Base-by-base conservation (phyloP, 2,329 filamentous ascomycete species). In the Parasarocladium wereldwijsianum region DNA sequence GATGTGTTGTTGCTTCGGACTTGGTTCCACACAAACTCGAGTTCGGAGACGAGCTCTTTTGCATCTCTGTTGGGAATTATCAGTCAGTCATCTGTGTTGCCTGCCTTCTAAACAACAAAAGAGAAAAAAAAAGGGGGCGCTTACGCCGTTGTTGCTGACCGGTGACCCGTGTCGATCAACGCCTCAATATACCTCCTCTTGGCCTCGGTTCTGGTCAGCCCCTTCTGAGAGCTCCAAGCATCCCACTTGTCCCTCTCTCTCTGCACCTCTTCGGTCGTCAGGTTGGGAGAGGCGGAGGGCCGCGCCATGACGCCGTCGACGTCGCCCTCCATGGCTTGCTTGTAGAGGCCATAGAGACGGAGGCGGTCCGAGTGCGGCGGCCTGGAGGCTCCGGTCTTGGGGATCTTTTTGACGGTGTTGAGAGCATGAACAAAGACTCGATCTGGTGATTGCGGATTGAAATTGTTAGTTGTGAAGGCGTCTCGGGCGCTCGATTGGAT, bases 11-110 rank as follows among this genome's bases (percentile, higher is more conserved):
- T 94, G 42, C 78, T 79, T 53, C 90, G 93, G 43, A 98, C 87
- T 52, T 96, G 90, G 43, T 94, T 85, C 90, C 90, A 98, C 22
- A 98, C 87, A 45, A 96, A 98, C 55, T 98, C 90, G n/a, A 98
- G 70, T 53, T 98, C 90, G 8, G 76, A 67, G 21, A 96, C 86
- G 22, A 98, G 66, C 54, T 93, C 86, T 35, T 77, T 70, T 6
- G 84, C 84, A 49, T 93, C 85, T 28, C 70, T 76, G 39, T 32
- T 24, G n/a, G n/a, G n/a, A 17, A 17, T 23, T 21, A 16, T 29
- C 19, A 17, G 32, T 13, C 14, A 18, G 38, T 47, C 32, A 47
- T n/a, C n/a, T n/a, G n/a, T n/a, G n/a, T n/a, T n/a, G n/a, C n/a
- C n/a, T n/a, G n/a, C n/a, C n/a, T n/a, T n/a, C n/a, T n/a, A n/a